phyloP scores from a whole-genome alignment of 768 basidiomycete genomes.

The Suillus fuscotomentosus region DNA sequence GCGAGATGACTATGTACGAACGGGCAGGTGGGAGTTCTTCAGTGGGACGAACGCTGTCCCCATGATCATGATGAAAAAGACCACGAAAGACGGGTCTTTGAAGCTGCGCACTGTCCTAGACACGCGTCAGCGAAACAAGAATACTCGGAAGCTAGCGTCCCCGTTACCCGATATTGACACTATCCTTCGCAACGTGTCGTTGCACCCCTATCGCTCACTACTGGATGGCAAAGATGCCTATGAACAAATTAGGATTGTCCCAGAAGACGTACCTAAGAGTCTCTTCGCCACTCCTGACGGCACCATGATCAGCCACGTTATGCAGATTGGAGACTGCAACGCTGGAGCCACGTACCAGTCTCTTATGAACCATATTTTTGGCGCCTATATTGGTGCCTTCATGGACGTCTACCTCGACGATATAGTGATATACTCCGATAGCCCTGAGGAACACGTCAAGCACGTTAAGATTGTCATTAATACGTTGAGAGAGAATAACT shows the following conservation, averaged over 20 bases:
- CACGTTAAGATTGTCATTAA: too few species aligned
- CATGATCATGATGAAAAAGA: conserved; percentile 33
- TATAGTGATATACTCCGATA: conserved; percentile 16
- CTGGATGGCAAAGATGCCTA: conserved; percentile 32
- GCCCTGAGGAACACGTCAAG: accelerated
- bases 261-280: conserved; percentile 23
- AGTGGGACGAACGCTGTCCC: conserved; percentile 28
- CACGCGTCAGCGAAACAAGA: conserved; percentile 28
- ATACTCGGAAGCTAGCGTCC: conserved; percentile 26
- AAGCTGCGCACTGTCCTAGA: conserved; percentile 24
- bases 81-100: conserved; percentile 14
- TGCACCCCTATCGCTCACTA: conserved; percentile 17
- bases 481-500: accelerated
- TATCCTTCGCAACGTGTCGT: conserved; percentile 22
- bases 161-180: conserved; percentile 28
- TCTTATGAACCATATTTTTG: conserved; percentile 42
- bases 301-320: conserved; percentile 34
- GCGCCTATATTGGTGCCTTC: conserved; percentile 35
- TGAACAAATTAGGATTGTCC: conserved; percentile 28
- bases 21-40: conserved; percentile 29
- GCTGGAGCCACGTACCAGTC: conserved; percentile 44
- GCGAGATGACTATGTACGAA: conserved; percentile 24
- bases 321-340: conserved; percentile 49
- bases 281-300: conserved; percentile 39
- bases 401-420: conserved; percentile 23